Conservation (phyloP, 148 eudicot genomes). For the Camellia japonica region DNA sequence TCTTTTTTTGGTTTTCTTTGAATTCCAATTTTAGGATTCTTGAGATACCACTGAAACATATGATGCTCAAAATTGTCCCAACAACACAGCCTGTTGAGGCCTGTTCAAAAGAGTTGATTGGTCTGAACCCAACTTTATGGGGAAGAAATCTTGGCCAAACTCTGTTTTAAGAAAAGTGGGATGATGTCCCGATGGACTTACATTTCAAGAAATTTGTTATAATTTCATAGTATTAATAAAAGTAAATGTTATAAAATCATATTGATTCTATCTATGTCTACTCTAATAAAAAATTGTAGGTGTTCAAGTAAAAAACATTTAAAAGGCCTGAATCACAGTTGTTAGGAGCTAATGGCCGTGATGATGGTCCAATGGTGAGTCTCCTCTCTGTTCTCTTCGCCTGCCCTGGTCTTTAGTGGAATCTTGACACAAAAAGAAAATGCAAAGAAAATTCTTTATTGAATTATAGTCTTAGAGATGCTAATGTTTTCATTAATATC, state of each 20-base stretch:
- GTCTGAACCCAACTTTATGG: background rate
- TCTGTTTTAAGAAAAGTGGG: background rate
- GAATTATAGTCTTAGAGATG: background rate
- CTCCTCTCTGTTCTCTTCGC: slow-evolving; percentile 4
- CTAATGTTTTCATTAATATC: slow-evolving; percentile 2
- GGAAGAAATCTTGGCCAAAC: background rate
- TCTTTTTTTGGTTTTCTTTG: slow-evolving; percentile 2
- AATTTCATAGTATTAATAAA: background rate
- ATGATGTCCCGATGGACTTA: background rate
- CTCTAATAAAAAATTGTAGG: slow-evolving; percentile 21
- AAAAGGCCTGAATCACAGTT: slow-evolving; percentile 80
- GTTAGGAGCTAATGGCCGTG: slow-evolving; percentile 94
- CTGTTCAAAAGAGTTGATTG: background rate
- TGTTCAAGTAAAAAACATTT: slow-evolving; percentile 63
- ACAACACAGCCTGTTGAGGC: background rate
- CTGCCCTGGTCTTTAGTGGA: background rate
- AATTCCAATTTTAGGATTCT: background rate
- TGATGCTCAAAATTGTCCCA: background rate
- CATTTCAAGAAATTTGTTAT: background rate
- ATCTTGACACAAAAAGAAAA: background rate
- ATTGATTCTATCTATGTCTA: background rate
- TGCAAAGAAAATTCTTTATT: background rate
- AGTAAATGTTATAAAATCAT: background rate
- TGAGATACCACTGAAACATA: background rate
- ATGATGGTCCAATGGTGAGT: slow-evolving; percentile 88